A percentile compares a stretch with the other conserved stretches of the same genome.
Evolutionary conservation across 768 basidiomycete genomes (phyloP).

Genomic region (Leccinum subgranulosum): DNA sequence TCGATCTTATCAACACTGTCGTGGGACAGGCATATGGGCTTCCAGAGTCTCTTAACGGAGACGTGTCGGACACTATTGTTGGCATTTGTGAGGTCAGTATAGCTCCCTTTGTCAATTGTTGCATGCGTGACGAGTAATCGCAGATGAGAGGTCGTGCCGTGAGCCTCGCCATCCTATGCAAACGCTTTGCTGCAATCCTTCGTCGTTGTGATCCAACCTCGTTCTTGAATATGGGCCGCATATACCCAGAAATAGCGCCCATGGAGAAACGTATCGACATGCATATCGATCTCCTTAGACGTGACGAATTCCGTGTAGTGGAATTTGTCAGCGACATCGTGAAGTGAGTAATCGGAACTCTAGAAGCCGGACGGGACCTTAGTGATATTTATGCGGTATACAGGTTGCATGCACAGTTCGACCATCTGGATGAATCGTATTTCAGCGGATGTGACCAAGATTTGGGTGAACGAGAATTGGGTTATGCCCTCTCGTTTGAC

Average conservation of each 20-base stretch:
- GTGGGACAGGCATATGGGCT: constrained; percentile 81
- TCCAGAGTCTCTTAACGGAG: constrained; percentile 79
- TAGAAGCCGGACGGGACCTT: background rate
- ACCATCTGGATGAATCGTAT: constrained; percentile 86
- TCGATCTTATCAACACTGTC: constrained; percentile 80
- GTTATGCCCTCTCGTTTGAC: constrained; percentile 78
- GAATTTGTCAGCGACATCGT: constrained; percentile 90
- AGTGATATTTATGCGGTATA: background rate
- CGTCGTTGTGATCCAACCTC: constrained; percentile 77
- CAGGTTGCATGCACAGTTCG: constrained; percentile 91
- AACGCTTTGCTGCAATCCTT: constrained; percentile 84
- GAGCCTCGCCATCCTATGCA: constrained; percentile 78
- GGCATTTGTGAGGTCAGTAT: constrained; percentile 83
- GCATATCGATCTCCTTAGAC: constrained; percentile 79
- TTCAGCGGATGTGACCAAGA: constrained; percentile 83
- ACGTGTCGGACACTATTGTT: constrained; percentile 84
- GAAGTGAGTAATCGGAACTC: constrained; percentile 58
- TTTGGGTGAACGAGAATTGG: constrained; percentile 85
- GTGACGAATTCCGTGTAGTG: constrained; percentile 90
- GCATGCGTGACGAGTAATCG: background rate
- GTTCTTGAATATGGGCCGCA: constrained; percentile 81
- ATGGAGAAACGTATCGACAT: constrained; percentile 92
- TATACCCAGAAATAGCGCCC: constrained; percentile 79
- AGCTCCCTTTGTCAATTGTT: background rate
- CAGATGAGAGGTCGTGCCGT: constrained; percentile 85